These are phyloP conservation scores for Pichia deserticola DNA, from an alignment of 805 yeast genomes.

Conservation along the genomic window DNA sequence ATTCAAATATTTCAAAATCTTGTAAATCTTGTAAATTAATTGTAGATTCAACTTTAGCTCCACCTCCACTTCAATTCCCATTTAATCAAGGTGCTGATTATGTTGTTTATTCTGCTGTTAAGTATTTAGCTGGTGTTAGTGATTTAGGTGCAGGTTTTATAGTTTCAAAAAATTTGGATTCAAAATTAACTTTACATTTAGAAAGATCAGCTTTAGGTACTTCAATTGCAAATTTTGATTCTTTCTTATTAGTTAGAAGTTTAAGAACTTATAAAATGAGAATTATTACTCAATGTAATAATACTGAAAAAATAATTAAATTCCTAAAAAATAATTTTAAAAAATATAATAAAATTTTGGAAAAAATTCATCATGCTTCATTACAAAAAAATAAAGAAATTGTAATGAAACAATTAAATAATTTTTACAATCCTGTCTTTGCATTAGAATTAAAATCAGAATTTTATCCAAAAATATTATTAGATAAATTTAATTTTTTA, in stretches of 20 bases:
- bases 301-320: conserved; percentile 35
- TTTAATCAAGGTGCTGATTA: conserved; percentile 45
- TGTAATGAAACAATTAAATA: conserved; percentile 35
- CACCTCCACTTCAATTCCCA: conserved; percentile 49
- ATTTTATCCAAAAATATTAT: conserved; percentile 32
- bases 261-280: conserved; percentile 46
- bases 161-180: conserved; percentile 31
- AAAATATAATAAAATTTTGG: conserved; percentile 28
- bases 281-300: conserved; percentile 38
- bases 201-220: conserved; percentile 44
- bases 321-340: conserved; percentile 30
- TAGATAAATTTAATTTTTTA: conserved; percentile 40
- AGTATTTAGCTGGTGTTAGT: conserved; percentile 49
- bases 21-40: conserved; percentile 34
- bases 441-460: conserved; percentile 33
- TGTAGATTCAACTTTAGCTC: conserved; percentile 51
- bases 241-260: conserved; percentile 40
- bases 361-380: conserved; percentile 39
- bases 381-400: conserved; percentile 34
- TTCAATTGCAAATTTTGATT: conserved; percentile 44
- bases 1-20: conserved; percentile 37
- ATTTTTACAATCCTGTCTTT: conserved; percentile 41
- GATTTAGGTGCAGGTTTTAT: conserved; percentile 48
- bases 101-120: conserved; percentile 49
- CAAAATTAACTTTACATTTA: conserved; percentile 27